Evolutionary conservation across 1,284 basidiomycete genomes (phyloP), one percentile per base, ranked within the genome.

Genomic region (Ceratobasidium papillatum): DNA sequence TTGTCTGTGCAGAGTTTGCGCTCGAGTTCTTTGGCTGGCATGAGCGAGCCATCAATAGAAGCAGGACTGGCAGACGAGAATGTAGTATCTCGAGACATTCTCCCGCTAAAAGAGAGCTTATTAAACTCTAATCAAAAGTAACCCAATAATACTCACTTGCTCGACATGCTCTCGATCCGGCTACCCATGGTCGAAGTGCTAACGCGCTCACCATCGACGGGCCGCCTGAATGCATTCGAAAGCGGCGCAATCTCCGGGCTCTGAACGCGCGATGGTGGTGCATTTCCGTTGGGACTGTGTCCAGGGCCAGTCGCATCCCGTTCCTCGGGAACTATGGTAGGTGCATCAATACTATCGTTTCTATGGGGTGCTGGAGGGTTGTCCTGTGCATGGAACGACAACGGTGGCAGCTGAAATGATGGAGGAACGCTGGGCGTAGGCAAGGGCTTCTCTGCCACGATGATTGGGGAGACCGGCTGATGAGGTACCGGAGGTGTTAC

Each of bases 21-120:
- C 81, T 99, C 97, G 27, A 99, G 87, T 78, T 95, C 92, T 27
- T 87, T 82, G 45, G 94, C 83, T 2, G 92, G 86, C 80, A 88
- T 87, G 25, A 56, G 38, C 19, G 69, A 17, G 12, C 11, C 19
- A 41, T 72, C 69, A n/a, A 56, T 19, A 17, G 84, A 85, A 12
- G 89, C 83, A 43, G 85, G 84, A 75, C 86, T 87, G 41, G 86
- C 81, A 12, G 89, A 87, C 0, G 89, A 89, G 4, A 84, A 82
- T 52, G 84, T 82, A 1, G 88, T 89, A 75, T 89, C 91, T 65
- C 87, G 84, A 9, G 91, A 92, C 72, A 85, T 82, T 25, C 88
- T 84, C 79, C 87, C 87, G 41, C 89, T 91, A 75, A 76, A 38
- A 52, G 49, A 52, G n/a, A 49, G 4, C 27, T n/a, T 5, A 22